Conservation (phyloP, 495 filamentous ascomycete species). For the Jackrogersella minutella region DNA sequence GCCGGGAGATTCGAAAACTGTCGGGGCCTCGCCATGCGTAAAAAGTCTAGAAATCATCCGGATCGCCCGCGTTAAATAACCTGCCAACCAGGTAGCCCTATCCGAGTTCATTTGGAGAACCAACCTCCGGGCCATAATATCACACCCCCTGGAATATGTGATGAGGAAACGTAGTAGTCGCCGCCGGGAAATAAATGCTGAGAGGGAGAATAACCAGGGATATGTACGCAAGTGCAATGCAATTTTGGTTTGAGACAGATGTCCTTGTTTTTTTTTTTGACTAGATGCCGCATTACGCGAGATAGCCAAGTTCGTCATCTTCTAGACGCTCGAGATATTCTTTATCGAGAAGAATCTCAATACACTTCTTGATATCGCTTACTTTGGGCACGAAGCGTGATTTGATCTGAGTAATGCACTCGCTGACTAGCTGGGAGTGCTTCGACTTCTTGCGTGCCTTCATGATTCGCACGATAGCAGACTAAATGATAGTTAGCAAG, state of each 20-base stretch:
- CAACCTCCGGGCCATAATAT: conserved; percentile 6
- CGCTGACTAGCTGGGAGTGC: conserved; percentile 89
- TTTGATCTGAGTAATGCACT: conserved; percentile 94
- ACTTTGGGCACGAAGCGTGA: conserved; percentile 94
- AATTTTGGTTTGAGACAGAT: neutral
- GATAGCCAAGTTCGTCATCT: conserved; percentile 91
- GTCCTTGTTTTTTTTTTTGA: too few relatives aligned
- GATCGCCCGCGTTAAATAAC: conserved; percentile 15
- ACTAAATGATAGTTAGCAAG: conserved; percentile 63
- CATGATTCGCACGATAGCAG: conserved; percentile 98
- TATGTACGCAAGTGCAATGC: conserved; percentile 10
- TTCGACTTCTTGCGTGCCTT: conserved; percentile 99
- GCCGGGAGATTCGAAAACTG: neutral
- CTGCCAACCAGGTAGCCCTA: conserved; percentile 9
- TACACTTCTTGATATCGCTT: conserved; percentile 97
- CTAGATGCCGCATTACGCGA: conserved; percentile 73
- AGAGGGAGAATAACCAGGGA: conserved; percentile 14
- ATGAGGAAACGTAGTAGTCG: conserved; percentile 7
- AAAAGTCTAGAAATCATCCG: conserved; percentile 22
- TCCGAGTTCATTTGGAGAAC: conserved; percentile 15
- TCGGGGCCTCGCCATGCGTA: neutral
- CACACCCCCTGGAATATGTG: neutral
- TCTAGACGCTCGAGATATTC: conserved; percentile 97
- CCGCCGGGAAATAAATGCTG: conserved; percentile 8
- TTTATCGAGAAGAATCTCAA: conserved; percentile 98